phyloP scores from a whole-genome alignment of 2,329 filamentous ascomycete genomes.

The Hypocreales sp. region DNA sequence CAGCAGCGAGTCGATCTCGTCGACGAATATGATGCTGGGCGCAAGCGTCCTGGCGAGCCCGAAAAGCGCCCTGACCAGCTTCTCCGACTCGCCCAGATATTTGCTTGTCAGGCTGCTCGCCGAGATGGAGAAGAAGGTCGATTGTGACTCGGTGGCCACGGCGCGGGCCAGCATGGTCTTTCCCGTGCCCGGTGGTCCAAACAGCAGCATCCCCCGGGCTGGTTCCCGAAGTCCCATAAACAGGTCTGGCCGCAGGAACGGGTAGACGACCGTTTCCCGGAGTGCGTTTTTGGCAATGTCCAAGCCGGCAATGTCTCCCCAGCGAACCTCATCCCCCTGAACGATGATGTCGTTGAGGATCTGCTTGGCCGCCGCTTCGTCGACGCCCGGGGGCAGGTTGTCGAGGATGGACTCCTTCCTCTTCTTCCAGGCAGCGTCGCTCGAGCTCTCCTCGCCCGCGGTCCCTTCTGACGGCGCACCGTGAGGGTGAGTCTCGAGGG shows the following conservation, averaged over 20 bases:
- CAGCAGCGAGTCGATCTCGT: slow-evolving; percentile 90
- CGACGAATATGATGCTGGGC: slow-evolving; percentile 94
- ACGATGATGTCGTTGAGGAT: slow-evolving; percentile 95
- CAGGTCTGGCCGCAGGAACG: slow-evolving; percentile 84
- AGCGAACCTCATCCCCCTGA: slow-evolving; percentile 85
- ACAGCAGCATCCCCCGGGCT: slow-evolving; percentile 86
- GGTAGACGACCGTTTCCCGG: slow-evolving; percentile 93
- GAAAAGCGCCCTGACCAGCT: slow-evolving; percentile 86
- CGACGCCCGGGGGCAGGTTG: slow-evolving; percentile 66
- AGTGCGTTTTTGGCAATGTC: slow-evolving; percentile 82
- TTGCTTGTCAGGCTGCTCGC: slow-evolving; percentile 91
- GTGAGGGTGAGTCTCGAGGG: slow-evolving; percentile 27
- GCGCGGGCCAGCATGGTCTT: too few relatives aligned
- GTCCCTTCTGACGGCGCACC: slow-evolving; percentile 29
- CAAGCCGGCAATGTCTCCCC: slow-evolving; percentile 84
- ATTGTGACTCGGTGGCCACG: slow-evolving; percentile 90
- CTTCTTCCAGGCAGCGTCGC: slow-evolving; percentile 39
- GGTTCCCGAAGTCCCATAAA: slow-evolving; percentile 94
- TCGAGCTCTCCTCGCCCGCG: slow-evolving; percentile 20
- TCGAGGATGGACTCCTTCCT: slow-evolving; percentile 54
- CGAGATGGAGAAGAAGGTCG: slow-evolving; percentile 94
- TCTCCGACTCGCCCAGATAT: slow-evolving; percentile 91
- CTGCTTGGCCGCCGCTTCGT: slow-evolving; percentile 69
- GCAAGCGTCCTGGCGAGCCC: slow-evolving; percentile 76
- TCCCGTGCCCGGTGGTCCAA: too few relatives aligned